Conservation (phyloP, 2,329 filamentous ascomycete species). For the Neonectria magnoliae region DNA sequence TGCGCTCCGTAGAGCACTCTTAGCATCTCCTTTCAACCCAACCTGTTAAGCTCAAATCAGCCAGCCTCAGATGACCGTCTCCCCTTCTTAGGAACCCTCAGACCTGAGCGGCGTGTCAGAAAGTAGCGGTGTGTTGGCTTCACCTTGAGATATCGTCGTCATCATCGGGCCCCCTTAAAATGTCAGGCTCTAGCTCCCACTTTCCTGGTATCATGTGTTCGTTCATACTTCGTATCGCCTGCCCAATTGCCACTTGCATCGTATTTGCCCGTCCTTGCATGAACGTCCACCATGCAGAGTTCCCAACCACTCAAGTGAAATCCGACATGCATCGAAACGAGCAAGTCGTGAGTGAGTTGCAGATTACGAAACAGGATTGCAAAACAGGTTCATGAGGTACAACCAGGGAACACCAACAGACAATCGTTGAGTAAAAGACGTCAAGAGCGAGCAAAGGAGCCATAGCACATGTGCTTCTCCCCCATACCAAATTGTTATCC, state of each 20-base stretch:
- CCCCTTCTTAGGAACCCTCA: not conserved
- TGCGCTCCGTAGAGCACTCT: not conserved
- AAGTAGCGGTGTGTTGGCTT: slow-evolving; percentile 19
- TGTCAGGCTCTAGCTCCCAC: not conserved
- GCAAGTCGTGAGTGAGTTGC: not conserved
- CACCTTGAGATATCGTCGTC: not conserved
- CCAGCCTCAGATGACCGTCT: not conserved
- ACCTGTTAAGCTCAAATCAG: not conserved
- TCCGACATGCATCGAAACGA: not conserved
- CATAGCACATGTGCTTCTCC: not conserved
- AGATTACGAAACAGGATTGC: not conserved
- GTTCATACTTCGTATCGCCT: too few species aligned
- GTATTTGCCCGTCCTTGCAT: not conserved
- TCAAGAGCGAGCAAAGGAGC: not conserved
- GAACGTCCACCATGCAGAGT: not conserved
- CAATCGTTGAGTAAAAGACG: not conserved
- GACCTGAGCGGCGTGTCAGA: not conserved
- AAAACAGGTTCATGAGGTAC: not conserved
- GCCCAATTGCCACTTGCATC: not conserved
- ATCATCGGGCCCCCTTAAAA: not conserved
- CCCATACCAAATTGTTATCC: not conserved
- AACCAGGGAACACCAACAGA: not conserved
- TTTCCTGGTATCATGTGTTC: not conserved
- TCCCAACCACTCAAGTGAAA: too few species aligned
- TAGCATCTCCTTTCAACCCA: not conserved